Evolutionary conservation across 345 rosid genomes (phyloP).

Genomic region (Eucalyptus urophylla): DNA sequence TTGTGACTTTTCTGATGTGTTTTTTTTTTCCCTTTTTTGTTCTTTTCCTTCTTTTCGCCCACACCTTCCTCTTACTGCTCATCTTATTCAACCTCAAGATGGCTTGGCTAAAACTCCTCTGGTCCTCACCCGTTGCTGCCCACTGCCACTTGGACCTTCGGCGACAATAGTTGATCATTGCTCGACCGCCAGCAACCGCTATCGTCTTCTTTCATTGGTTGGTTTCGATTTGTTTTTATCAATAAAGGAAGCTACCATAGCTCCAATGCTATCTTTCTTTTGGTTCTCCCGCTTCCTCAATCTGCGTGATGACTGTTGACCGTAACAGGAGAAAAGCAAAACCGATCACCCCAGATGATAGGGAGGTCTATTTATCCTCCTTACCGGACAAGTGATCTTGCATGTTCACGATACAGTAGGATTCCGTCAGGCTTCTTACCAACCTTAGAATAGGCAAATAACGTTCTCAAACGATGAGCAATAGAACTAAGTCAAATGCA

Average conservation of each 20-base stretch:
- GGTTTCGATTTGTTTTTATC: background rate
- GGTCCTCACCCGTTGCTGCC: background rate
- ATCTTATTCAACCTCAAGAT: background rate
- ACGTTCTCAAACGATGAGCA: background rate
- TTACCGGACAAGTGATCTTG: too few species aligned
- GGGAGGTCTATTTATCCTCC: background rate
- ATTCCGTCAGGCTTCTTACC: background rate
- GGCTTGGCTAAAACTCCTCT: background rate
- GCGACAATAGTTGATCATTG: background rate
- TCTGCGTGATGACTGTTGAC: background rate
- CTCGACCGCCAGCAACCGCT: background rate
- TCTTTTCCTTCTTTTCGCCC: too few species aligned
- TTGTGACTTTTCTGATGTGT: too few species aligned
- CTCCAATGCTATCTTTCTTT: background rate
- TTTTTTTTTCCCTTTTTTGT: rapidly evolving
- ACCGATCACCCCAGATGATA: background rate
- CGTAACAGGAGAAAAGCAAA: background rate
- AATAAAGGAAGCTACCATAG: background rate
- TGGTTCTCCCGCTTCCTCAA: background rate
- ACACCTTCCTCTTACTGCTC: background rate
- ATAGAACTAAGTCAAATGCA: too few species aligned
- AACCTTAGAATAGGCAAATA: background rate
- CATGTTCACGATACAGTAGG: too few species aligned
- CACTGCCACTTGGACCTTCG: background rate
- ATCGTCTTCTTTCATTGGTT: background rate